phyloP scores from a whole-genome alignment of 139 green algal genomes.

The Chlorella sp. region DNA sequence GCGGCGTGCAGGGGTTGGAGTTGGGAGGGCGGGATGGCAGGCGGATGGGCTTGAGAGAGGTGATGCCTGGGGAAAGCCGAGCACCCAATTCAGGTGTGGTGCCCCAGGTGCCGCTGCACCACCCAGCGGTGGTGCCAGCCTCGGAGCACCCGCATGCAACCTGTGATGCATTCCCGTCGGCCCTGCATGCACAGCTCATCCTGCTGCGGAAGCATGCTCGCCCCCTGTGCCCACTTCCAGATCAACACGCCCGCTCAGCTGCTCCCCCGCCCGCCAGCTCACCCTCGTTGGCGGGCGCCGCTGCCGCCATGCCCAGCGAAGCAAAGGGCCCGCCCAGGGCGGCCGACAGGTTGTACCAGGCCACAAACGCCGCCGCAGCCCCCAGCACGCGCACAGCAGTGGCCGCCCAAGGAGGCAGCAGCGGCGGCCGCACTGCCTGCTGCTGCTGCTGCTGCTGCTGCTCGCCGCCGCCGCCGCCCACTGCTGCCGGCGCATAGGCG shows the following conservation, averaged over 20 bases:
- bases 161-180: too few relatives aligned
- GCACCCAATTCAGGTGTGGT: neutral
- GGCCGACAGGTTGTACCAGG: constrained; percentile 24
- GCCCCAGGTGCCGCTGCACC: too few relatives aligned
- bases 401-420: constrained; percentile 11
- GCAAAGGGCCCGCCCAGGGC: constrained; percentile 7
- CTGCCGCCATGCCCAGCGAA: constrained; percentile 19
- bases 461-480: neutral
- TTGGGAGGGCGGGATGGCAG: neutral
- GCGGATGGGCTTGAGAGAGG: neutral
- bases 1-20: neutral
- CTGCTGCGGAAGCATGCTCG: neutral
- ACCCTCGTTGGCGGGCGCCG: constrained; percentile 18
- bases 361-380: neutral
- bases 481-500: neutral
- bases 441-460: neutral
- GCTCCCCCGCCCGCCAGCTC: neutral
- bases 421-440: neutral
- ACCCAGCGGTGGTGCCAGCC: too few relatives aligned
- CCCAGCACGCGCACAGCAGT: neutral
- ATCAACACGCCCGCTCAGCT: neutral
- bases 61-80: neutral
- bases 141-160: too few relatives aligned
- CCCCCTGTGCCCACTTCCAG: neutral
- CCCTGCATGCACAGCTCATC: too few relatives aligned